A percentile compares a stretch with the other conserved stretches of the same genome.
Evolutionary conservation across 176 grass and related monocot genomes (phyloP).

Genomic region (Ensete glaucum): DNA sequence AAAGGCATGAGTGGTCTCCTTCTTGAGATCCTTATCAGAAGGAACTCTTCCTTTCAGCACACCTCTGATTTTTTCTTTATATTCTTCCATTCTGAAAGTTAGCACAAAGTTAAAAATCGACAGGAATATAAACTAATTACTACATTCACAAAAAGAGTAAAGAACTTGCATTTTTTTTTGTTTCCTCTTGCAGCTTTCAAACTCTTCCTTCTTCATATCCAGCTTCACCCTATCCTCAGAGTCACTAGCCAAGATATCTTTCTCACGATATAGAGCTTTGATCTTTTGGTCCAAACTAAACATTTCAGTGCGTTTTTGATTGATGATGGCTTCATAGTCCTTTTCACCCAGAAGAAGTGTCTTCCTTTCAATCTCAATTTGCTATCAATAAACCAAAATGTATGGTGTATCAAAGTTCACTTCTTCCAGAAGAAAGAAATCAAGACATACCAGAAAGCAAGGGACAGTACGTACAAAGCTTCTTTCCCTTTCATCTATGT

Average conservation of each 20-base stretch:
- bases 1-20: conserved; percentile 58
- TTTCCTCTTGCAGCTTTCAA: conserved; percentile 54
- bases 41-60: conserved; percentile 57
- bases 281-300: conserved; percentile 74
- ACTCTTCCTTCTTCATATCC: conserved; percentile 63
- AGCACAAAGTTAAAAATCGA: conserved; percentile 22
- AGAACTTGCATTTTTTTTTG: conserved; percentile 53
- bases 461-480: conserved; percentile 40
- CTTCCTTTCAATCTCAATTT: conserved; percentile 87
- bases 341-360: conserved; percentile 45
- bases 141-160: conserved; percentile 21
- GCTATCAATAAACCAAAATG: conserved; percentile 31
- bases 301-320: conserved; percentile 56
- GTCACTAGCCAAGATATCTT: conserved; percentile 55
- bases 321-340: conserved; percentile 66
- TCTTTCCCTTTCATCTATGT: conserved; percentile 77
- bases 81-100: conserved; percentile 59
- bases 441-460: conserved; percentile 12
- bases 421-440: conserved; percentile 21
- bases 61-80: conserved; percentile 56
- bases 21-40: conserved; percentile 52
- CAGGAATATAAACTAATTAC: neutral
- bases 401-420: conserved; percentile 16
- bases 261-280: conserved; percentile 58
- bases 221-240: conserved; percentile 68